Evolutionary conservation across 164 flowering plant genomes (phyloP), one percentile per base, ranked within the genome.

Genomic region (Vitis cinerea): DNA sequence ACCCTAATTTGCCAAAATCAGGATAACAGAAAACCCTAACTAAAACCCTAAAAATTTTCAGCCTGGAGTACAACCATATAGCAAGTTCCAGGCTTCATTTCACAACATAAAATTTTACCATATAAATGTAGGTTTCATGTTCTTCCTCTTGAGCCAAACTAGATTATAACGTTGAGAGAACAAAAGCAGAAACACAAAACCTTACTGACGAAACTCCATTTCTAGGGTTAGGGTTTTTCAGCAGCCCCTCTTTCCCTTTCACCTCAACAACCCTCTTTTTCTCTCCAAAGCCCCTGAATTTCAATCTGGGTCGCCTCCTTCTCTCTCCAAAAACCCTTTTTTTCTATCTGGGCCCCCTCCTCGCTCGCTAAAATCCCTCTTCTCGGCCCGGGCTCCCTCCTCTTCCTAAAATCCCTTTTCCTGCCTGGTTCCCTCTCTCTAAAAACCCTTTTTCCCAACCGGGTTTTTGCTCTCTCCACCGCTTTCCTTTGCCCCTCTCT

Each of bases 151-250:
- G 59, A 53, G 14, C 11, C 27, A 30, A 17, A 31, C 68, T 16
- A 59, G 37, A 59, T 27, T 30, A 59, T 17, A 68, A 44, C 12
- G 9, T 1, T 49, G 17, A 7, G 10, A 67, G n/a, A 66, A 31
- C 16, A 55, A 37, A 37, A 1, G 15, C 19, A 8, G 50, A 37
- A 37, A 37, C 44, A 37, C 44, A 37, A 37, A 37, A 19, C 63
- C 51, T 64, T 30, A 64, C 74, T 57, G 49, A 61, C 15, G 29
- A 27, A 61, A 37, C 44, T 37, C 37, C 56, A 30, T 27, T 61
- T 54, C 67, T 61, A 61, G 71, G 71, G 70, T 54, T 72, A 67
- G 75, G 75, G 75, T 67, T 72, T 72, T 61, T 54, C 10, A 37
- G 44, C 44, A 3, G 44, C 44, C 44, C 44, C 44, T 37, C 44